These are phyloP conservation scores for Talaromyces sp. DNA, from an alignment of 2,329 filamentous ascomycete species.

Conservation along the genomic window DNA sequence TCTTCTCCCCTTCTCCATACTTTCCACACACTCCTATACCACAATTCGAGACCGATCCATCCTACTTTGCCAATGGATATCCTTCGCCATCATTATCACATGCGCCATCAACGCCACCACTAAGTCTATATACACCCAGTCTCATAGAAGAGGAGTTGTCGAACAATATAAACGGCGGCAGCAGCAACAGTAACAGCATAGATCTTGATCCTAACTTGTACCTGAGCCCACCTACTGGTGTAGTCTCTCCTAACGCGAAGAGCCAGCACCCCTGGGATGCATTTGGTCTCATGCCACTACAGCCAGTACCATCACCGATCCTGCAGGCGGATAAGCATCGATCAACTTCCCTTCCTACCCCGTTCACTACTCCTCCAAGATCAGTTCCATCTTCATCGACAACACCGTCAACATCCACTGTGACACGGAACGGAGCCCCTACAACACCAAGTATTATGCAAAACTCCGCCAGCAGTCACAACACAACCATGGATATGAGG, in stretches of 20 bases:
- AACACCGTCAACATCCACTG: neutral
- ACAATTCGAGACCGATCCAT: constrained; percentile 1
- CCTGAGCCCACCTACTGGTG: neutral
- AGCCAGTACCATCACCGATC: neutral
- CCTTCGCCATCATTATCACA: constrained; percentile 13
- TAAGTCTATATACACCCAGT: constrained; percentile 13
- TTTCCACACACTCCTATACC: neutral
- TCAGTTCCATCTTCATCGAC: constrained; percentile 8
- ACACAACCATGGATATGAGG: neutral
- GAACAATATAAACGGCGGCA: neutral
- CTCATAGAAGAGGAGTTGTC: constrained; percentile 12
- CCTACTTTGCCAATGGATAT: constrained; percentile 10
- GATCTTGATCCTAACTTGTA: constrained; percentile 11
- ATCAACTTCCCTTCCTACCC: constrained; percentile 10
- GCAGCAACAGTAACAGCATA: neutral
- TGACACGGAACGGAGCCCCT: neutral
- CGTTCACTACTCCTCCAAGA: constrained; percentile 11
- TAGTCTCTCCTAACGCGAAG: neutral
- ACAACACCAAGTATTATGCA: neutral
- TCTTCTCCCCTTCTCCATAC: constrained; percentile 5
- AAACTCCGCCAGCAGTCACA: neutral
- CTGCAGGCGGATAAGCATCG: constrained; percentile 10
- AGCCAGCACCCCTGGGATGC: constrained; percentile 2
- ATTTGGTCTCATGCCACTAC: constrained; percentile 11
- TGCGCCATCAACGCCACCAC: constrained; percentile 12